phyloP scores from a whole-genome alignment of 306 rosid genomes.

The Cucurbita maxima region DNA sequence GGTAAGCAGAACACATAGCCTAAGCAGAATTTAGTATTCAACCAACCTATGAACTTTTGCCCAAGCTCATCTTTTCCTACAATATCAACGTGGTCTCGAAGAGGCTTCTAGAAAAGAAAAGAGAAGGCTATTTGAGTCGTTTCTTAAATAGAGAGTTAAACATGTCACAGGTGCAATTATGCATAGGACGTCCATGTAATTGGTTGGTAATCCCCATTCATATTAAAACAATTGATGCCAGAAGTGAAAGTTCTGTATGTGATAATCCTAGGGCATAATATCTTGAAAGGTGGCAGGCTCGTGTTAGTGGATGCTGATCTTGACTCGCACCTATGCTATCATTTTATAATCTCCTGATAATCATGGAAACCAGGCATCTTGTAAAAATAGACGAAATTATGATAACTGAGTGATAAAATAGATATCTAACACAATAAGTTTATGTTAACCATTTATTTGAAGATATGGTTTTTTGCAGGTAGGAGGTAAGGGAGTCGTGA shows the following conservation, averaged over 20 bases:
- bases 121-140: neutral
- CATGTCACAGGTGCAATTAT: neutral
- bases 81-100: no score
- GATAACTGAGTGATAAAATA: neutral
- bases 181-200: neutral
- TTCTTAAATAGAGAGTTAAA: neutral
- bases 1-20: no score
- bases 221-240: neutral
- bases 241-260: no score
- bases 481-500: slow-evolving; percentile 39
- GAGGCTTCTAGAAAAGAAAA: no score
- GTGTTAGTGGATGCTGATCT: neutral
- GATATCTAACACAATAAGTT: neutral
- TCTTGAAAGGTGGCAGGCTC: neutral
- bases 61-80: no score
- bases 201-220: neutral
- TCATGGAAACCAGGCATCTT: neutral
- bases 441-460: neutral
- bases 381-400: neutral
- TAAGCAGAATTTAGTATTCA: no score
- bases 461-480: slow-evolving; percentile 22
- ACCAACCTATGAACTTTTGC: no score
- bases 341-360: neutral
- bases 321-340: neutral
- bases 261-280: neutral